Evolutionary conservation across 345 rosid species (phyloP).

Genomic region (Rhodamnia rubescens): DNA sequence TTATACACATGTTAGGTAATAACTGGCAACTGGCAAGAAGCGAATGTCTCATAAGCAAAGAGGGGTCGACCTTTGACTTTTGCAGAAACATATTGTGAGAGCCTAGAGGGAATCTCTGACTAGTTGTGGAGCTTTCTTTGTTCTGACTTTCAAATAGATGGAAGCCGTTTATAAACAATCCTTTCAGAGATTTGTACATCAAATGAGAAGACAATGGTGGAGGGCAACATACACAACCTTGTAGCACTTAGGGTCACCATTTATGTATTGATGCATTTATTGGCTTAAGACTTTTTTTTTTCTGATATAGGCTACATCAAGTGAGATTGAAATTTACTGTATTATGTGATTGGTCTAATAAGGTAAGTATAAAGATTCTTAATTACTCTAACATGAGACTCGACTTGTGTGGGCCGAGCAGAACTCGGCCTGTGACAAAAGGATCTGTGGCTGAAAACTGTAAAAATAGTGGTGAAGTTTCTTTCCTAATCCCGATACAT

Average conservation of each 20-base stretch:
- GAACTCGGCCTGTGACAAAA: too few species aligned
- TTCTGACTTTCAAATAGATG: not conserved
- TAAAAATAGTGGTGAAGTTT: too few species aligned
- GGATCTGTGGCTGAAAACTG: too few species aligned
- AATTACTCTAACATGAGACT: too few species aligned
- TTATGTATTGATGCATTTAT: not conserved
- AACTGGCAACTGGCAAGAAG: not conserved
- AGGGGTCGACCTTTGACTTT: not conserved
- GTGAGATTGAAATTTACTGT: too few species aligned
- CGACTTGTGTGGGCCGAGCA: too few species aligned
- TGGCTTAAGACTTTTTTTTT: too few species aligned
- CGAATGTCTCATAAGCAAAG: not conserved
- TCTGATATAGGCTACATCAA: too few species aligned
- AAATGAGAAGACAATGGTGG: not conserved
- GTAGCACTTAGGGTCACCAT: not conserved
- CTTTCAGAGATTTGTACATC: not conserved
- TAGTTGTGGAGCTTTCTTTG: not conserved
- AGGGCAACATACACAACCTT: not conserved
- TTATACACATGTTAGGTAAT: not conserved
- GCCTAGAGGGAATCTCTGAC: not conserved
- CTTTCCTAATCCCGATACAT: too few species aligned
- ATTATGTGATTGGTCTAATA: too few species aligned
- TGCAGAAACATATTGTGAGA: not conserved
- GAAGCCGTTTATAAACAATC: not conserved
- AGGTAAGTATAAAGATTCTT: too few species aligned